phyloP scores from a whole-genome alignment of 2,329 filamentous ascomycete species.

The Colletotrichum sp. region DNA sequence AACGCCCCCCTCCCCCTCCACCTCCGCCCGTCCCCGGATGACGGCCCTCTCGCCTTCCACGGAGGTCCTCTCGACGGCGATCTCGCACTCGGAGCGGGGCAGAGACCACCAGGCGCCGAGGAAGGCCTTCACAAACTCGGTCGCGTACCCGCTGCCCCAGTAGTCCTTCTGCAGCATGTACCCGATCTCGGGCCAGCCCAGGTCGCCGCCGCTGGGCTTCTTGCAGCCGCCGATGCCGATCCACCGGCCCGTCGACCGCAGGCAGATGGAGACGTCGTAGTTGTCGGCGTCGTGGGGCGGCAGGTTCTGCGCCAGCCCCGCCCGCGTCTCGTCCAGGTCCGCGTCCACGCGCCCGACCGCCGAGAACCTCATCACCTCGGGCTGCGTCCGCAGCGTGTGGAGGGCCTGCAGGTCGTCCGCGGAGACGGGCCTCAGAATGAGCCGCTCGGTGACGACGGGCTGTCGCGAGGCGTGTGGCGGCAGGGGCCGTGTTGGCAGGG shows the following conservation, averaged over 20 bases:
- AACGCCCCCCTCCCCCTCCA: neutral
- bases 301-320: slow-evolving; percentile 43
- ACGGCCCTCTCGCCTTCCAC: slow-evolving; percentile 24
- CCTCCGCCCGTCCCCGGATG: slow-evolving; percentile 13
- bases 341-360: slow-evolving; percentile 42
- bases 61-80: slow-evolving; percentile 45
- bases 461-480: slow-evolving; percentile 42
- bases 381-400: slow-evolving; percentile 57
- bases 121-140: slow-evolving; percentile 57
- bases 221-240: slow-evolving; percentile 55
- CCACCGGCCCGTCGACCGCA: slow-evolving; percentile 50
- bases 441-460: slow-evolving; percentile 53
- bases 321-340: slow-evolving; percentile 46
- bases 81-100: slow-evolving; percentile 46
- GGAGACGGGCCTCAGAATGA: slow-evolving; percentile 56
- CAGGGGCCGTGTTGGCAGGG: slow-evolving; percentile 46
- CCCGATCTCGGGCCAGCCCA: slow-evolving; percentile 63
- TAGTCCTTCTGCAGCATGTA: slow-evolving; percentile 58
- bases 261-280: slow-evolving; percentile 62
- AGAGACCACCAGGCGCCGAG: slow-evolving; percentile 52
- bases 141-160: slow-evolving; percentile 63
- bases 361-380: slow-evolving; percentile 68
- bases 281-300: slow-evolving; percentile 52
- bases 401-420: slow-evolving; percentile 55
- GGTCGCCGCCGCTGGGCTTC: slow-evolving; percentile 34